Evolutionary conservation across 768 basidiomycete genomes (phyloP).

Genomic region (Termitomyces sp.): DNA sequence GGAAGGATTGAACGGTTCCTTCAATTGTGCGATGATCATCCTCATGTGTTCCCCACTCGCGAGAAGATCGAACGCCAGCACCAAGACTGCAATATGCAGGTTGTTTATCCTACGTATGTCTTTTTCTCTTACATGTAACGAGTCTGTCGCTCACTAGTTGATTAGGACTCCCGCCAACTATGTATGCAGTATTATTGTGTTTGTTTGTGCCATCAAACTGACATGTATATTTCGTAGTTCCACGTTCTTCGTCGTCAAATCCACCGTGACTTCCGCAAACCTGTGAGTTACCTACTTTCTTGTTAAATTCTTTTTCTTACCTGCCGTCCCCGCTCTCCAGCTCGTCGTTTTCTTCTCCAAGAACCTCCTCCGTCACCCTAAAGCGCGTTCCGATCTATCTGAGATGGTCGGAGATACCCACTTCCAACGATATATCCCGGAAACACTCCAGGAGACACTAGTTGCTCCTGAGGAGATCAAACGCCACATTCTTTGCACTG

Average conservation of each 20-base stretch:
- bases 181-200: slow-evolving; percentile 33
- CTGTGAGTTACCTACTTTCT: slow-evolving; percentile 43
- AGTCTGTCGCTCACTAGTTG: slow-evolving; percentile 12
- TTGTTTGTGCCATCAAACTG: neutral
- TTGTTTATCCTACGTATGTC: slow-evolving; percentile 91
- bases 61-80: slow-evolving; percentile 94
- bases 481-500: slow-evolving; percentile 88
- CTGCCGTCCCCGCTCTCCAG: slow-evolving; percentile 30
- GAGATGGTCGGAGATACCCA: slow-evolving; percentile 88
- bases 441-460: slow-evolving; percentile 67
- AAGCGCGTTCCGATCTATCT: slow-evolving; percentile 77
- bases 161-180: slow-evolving; percentile 91
- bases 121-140: neutral
- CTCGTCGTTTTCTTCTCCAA: slow-evolving; percentile 98
- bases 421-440: slow-evolving; percentile 94
- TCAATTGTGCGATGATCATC: slow-evolving; percentile 97
- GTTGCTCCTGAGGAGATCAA: slow-evolving; percentile 83
- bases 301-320: neutral
- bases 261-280: slow-evolving; percentile 98
- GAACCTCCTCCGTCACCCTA: slow-evolving; percentile 91
- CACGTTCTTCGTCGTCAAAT: slow-evolving; percentile 96
- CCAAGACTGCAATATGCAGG: slow-evolving; percentile 99
- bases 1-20: slow-evolving; percentile 95
- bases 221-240: slow-evolving; percentile 49
- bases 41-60: slow-evolving; percentile 80